phyloP scores from a whole-genome alignment of 2,329 filamentous ascomycete genomes.

The Xylariaceae sp. region DNA sequence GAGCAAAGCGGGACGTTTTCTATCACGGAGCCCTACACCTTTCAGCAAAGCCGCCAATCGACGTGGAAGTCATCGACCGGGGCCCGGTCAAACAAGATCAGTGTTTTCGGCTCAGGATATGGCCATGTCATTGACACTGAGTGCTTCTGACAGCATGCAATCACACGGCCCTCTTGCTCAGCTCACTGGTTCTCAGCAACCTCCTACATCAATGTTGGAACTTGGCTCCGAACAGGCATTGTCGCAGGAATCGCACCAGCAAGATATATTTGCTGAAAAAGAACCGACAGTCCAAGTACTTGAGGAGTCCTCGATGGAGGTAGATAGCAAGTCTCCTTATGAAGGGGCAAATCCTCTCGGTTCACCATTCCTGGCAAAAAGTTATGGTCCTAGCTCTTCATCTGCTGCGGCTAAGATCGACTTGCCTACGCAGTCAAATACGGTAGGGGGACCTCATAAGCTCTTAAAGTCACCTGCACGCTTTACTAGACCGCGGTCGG shows the following conservation, averaged over 20 bases:
- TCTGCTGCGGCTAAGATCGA: constrained; percentile 40
- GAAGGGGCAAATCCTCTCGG: constrained; percentile 37
- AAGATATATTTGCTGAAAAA: background rate
- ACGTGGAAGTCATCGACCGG: constrained; percentile 45
- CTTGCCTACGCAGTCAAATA: constrained; percentile 42
- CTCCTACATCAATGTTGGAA: constrained; percentile 26
- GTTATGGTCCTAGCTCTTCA: constrained; percentile 57
- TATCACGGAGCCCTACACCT: constrained; percentile 51
- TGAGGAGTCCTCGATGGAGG: constrained; percentile 4
- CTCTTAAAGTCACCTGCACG: constrained; percentile 50
- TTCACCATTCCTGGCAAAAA: constrained; percentile 53
- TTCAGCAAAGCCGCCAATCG: constrained; percentile 48
- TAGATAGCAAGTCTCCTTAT: background rate
- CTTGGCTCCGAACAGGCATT: constrained; percentile 3
- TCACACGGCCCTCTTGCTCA: constrained; percentile 56
- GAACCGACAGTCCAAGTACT: background rate
- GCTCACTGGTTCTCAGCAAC: constrained; percentile 43
- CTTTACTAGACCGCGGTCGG: constrained; percentile 45
- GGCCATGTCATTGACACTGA: constrained; percentile 56
- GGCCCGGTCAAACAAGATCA: constrained; percentile 42
- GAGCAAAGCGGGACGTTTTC: constrained; percentile 41
- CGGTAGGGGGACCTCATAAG: constrained; percentile 46
- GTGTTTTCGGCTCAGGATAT: constrained; percentile 58
- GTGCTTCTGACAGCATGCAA: constrained; percentile 62
- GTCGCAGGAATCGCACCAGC: constrained; percentile 1